phyloP scores from a whole-genome alignment of 768 basidiomycete species.

The Xerocomus potaroensis region DNA sequence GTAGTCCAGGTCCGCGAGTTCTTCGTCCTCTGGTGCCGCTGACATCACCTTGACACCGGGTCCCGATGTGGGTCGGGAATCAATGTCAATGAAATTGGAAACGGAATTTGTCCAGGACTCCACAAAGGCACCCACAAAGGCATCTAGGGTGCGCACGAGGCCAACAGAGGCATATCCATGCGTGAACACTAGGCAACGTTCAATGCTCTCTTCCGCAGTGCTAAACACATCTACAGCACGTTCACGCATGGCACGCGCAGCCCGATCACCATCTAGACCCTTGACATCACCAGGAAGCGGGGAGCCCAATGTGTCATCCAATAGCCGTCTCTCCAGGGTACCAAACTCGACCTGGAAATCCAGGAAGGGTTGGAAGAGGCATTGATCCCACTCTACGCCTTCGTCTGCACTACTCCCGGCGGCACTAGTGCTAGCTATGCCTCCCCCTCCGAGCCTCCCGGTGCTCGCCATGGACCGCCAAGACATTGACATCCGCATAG shows the following conservation, averaged over 20 bases:
- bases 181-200: slow-evolving; percentile 74
- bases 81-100: slow-evolving; percentile 32
- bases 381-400: slow-evolving; percentile 75
- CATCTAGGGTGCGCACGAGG: slow-evolving; percentile 71
- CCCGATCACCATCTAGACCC: slow-evolving; percentile 35
- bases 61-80: slow-evolving; percentile 25
- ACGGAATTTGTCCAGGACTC: slow-evolving; percentile 56
- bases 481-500: slow-evolving; percentile 64
- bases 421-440: slow-evolving; percentile 7
- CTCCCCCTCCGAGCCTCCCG: slow-evolving; percentile 16
- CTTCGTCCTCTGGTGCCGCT: slow-evolving; percentile 39
- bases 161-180: slow-evolving; percentile 82
- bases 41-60: slow-evolving; percentile 32
- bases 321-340: slow-evolving; percentile 64
- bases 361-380: slow-evolving; percentile 91
- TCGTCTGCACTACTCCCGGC: slow-evolving; percentile 16
- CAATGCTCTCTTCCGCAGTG: slow-evolving; percentile 74
- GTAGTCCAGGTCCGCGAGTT: slow-evolving; percentile 81
- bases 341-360: slow-evolving; percentile 87
- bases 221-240: slow-evolving; percentile 70
- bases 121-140: slow-evolving; percentile 67
- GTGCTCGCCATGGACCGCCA: slow-evolving; percentile 39
- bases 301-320: slow-evolving; percentile 55
- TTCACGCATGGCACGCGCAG: slow-evolving; percentile 68
- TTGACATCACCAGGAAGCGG: slow-evolving; percentile 33